Conservation (phyloP, 306 rosid species). For the Begonia loranthoides region DNA sequence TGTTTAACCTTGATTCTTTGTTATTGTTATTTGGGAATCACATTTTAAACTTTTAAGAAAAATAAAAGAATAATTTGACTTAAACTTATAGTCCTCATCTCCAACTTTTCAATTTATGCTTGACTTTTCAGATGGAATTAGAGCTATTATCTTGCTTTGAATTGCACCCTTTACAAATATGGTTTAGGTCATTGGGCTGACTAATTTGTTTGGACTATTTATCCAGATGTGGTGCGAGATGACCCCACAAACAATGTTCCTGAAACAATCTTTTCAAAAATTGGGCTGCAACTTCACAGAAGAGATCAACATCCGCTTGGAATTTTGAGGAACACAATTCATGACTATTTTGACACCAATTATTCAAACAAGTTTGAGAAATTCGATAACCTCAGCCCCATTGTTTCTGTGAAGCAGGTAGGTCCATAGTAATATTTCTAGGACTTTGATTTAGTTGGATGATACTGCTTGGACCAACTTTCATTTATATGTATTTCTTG, state of each 20-base stretch:
- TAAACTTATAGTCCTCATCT: too few relatives aligned
- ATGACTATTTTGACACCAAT: constrained; percentile 61
- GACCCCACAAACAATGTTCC: constrained; percentile 93
- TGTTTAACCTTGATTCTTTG: too few relatives aligned
- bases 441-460: not conserved
- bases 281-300: constrained; percentile 88
- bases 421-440: not conserved
- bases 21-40: too few relatives aligned
- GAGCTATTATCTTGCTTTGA: too few relatives aligned
- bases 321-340: constrained; percentile 73
- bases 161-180: too few relatives aligned
- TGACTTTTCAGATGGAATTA: too few relatives aligned
- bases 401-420: constrained; percentile 80
- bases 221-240: constrained; percentile 78
- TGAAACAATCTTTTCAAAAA: constrained; percentile 65
- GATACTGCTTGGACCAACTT: not conserved
- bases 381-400: constrained; percentile 70
- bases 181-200: too few relatives aligned
- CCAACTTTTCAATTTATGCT: too few relatives aligned
- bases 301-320: constrained; percentile 87
- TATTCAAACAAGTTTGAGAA: constrained; percentile 70
- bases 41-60: too few relatives aligned
- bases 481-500: too few relatives aligned
- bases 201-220: constrained; percentile 8
- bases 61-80: too few relatives aligned